Base-by-base conservation (phyloP, 2,329 filamentous ascomycete genomes). In the Neonectria magnoliae region DNA sequence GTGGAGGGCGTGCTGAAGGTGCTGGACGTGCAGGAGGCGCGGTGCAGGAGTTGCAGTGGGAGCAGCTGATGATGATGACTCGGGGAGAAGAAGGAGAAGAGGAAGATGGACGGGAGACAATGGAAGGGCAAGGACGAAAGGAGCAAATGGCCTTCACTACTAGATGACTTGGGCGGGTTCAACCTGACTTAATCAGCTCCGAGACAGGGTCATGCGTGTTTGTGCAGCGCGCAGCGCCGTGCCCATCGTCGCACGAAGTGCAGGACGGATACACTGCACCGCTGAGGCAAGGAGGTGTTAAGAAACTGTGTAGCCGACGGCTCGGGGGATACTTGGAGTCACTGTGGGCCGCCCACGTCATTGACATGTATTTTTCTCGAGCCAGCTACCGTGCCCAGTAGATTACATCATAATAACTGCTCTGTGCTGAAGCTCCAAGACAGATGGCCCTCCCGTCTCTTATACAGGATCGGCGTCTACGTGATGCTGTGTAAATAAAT, bases 61-160 rank as follows among this genome's bases (percentile, higher is more conserved):
- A 51, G 22, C 53, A 64, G 60, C 71, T 75, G 73, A 72, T 75
- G 73, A 72, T 64, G 62, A 68, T 58, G 59, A 61, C 31, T 65
- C 53, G 29, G 60, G 57, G 51, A 60, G 38, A 27, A 27, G 20
- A 16, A 41, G 25, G 25, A 56, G 58, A 65, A 57, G 42, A 48
- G 63, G 47, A 65, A 64, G 68, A 61, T 62, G 64, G 25, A 25
- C 25, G 25, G 5, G 64, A 66, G 62, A 61, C 47, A 22, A 66
- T 64, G 68, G 62, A 65, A 58, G 44, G 22, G 57, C 31, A 41
- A 55, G 13, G 53, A 61, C 33, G 36, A 47, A 42, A 36, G 29
- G 50, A 52, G n/a, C 47, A 51, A 47, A 57, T 53, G 54, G 4
- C 47, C 50, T 57, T 67, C 45, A 38, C 33, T 38, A 22, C 25